Percentiles rank a stretch among this genome's conserved stretches.
phyloP scores from a whole-genome alignment of 2,329 filamentous ascomycete genomes.

The Aspergillus clavatus region DNA sequence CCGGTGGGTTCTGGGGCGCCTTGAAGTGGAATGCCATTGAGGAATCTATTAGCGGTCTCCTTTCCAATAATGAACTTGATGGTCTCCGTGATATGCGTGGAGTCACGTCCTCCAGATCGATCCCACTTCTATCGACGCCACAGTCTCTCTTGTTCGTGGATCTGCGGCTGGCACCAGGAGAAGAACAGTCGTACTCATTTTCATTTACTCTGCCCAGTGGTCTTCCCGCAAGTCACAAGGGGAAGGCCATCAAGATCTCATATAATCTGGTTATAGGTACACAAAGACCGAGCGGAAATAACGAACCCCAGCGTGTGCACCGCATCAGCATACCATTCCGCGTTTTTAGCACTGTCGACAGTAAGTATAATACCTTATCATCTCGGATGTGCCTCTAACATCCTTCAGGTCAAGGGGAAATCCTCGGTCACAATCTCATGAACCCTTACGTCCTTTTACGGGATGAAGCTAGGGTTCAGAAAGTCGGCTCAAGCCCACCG shows the following conservation, averaged over 20 bases:
- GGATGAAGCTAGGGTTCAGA: conserved; percentile 68
- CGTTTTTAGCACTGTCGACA: conserved; percentile 87
- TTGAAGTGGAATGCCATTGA: conserved; percentile 87
- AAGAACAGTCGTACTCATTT: conserved; percentile 84
- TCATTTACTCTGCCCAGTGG: conserved; percentile 79
- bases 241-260: conserved; percentile 87
- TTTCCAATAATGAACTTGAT: conserved; percentile 83
- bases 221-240: conserved; percentile 84
- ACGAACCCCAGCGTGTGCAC: conserved; percentile 73
- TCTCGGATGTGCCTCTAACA: conserved; percentile 15
- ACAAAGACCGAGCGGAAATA: conserved; percentile 72
- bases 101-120: conserved; percentile 75
- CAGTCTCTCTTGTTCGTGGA: conserved; percentile 97
- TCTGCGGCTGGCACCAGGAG: conserved; percentile 76
- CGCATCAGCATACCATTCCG: conserved; percentile 92
- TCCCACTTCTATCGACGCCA: conserved; percentile 88
- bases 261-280: conserved; percentile 91
- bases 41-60: conserved; percentile 78
- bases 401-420: conserved; percentile 63
- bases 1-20: conserved; percentile 72
- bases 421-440: conserved; percentile 91
- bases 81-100: conserved; percentile 95
- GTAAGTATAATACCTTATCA: conserved; percentile 31
- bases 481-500: conserved; percentile 38
- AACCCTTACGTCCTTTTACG: conserved; percentile 83